phyloP scores from a whole-genome alignment of 352 stramenopile genomes.

The Phytopythium mirpurense region DNA sequence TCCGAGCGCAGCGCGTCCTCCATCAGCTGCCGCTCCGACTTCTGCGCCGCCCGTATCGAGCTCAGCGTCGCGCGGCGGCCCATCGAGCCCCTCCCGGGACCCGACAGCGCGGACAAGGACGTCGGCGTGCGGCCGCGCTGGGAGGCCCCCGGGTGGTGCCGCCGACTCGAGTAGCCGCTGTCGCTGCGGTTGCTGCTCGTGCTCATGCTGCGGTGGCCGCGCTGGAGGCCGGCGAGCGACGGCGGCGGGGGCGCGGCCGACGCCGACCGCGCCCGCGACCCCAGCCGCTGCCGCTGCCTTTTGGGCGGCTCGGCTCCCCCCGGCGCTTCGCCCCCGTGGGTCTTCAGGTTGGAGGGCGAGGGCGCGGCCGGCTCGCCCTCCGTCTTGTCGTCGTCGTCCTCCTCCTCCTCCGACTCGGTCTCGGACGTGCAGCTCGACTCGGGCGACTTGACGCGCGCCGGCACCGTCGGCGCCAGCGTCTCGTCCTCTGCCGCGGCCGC shows the following conservation, averaged over 20 bases:
- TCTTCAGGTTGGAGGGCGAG: constrained; percentile 8
- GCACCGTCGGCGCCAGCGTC: constrained; percentile 4
- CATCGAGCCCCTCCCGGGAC: background rate
- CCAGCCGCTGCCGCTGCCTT: constrained; percentile 5
- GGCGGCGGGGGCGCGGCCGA: constrained; percentile 10
- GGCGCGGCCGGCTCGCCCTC: background rate
- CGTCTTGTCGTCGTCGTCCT: constrained; percentile 16
- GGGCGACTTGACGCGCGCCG: constrained; percentile 9
- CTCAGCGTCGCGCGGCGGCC: constrained; percentile 19
- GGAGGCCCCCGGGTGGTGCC: constrained; percentile 1
- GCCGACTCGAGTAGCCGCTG: constrained; percentile 18
- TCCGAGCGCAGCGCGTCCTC: constrained; percentile 55
- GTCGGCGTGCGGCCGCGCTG: background rate
- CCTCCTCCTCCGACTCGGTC: constrained; percentile 53
- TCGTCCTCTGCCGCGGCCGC: constrained; percentile 1
- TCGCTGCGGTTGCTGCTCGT: constrained; percentile 13
- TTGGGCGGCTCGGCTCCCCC: too few relatives aligned
- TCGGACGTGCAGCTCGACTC: constrained; percentile 29
- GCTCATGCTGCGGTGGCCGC: constrained; percentile 13
- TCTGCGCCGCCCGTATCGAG: constrained; percentile 20
- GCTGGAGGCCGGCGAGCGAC: constrained; percentile 6
- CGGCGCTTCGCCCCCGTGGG: too few relatives aligned
- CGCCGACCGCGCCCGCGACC: constrained; percentile 19
- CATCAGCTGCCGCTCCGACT: constrained; percentile 39
- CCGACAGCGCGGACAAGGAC: background rate